Percentiles rank a stretch among this genome's conserved stretches.
phyloP scores from a whole-genome alignment of 2,329 filamentous ascomycete genomes.

The Hyphodiscus sp. region DNA sequence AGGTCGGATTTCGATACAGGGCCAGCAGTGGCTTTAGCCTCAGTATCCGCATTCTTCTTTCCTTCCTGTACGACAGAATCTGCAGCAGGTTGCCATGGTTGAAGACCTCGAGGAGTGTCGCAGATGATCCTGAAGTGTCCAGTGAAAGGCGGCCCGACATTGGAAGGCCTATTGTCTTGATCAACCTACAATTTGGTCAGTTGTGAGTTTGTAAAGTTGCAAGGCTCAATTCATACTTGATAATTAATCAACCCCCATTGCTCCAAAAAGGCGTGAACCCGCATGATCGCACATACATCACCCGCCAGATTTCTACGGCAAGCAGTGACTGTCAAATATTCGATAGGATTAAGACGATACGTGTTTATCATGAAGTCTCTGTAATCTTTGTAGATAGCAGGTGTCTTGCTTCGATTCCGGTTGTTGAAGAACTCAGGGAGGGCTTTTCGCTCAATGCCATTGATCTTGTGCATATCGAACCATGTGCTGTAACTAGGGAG shows the following conservation, averaged over 20 bases:
- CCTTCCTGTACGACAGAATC: constrained; percentile 61
- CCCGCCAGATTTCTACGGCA: constrained; percentile 92
- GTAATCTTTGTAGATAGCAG: constrained; percentile 96
- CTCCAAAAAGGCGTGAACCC: constrained; percentile 94
- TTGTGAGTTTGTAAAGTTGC: background rate
- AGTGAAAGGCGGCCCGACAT: constrained; percentile 92
- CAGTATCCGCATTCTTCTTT: constrained; percentile 44
- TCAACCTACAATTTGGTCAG: constrained; percentile 64
- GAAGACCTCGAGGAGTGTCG: constrained; percentile 89
- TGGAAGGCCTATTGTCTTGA: constrained; percentile 88
- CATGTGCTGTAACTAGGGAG: constrained; percentile 96
- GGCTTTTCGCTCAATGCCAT: constrained; percentile 87
- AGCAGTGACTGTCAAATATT: constrained; percentile 95
- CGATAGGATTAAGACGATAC: constrained; percentile 88
- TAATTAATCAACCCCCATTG: constrained; percentile 99
- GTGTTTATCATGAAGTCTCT: constrained; percentile 99
- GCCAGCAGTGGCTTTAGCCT: constrained; percentile 54
- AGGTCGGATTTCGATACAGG: constrained; percentile 68
- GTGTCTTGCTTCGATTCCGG: constrained; percentile 95
- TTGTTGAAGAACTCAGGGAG: constrained; percentile 98
- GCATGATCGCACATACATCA: constrained; percentile 98
- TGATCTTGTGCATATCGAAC: constrained; percentile 96
- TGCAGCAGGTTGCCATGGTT: constrained; percentile 88
- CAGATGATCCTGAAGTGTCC: constrained; percentile 95
- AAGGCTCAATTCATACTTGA: constrained; percentile 56